phyloP scores from a whole-genome alignment of 805 yeast genomes.

The Komagataella pseudopastoris region DNA sequence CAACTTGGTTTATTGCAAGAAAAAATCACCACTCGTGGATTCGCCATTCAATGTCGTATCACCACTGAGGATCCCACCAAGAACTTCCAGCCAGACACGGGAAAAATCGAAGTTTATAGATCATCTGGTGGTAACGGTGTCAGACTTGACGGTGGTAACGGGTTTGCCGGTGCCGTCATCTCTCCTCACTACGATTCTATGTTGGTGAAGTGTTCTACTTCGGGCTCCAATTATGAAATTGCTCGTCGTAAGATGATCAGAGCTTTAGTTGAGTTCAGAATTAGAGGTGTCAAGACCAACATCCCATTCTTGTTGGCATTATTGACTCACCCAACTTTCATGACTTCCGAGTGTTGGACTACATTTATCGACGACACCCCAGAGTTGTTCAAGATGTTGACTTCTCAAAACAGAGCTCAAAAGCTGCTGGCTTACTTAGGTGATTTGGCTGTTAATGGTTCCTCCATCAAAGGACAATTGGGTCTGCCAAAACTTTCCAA shows the following conservation, averaged over 20 bases:
- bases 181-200: conserved; percentile 96
- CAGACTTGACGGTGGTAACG: conserved; percentile 97
- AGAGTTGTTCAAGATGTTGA: conserved; percentile 82
- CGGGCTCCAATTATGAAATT: conserved; percentile 95
- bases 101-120: conserved; percentile 94
- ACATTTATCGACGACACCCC: conserved; percentile 98
- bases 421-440: conserved; percentile 84
- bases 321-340: conserved; percentile 80
- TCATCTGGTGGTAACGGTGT: conserved; percentile 99
- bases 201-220: conserved; percentile 94
- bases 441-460: conserved; percentile 90
- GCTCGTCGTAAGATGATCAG: conserved; percentile 97
- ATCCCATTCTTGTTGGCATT: conserved; percentile 90
- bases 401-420: conserved; percentile 94
- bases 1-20: conserved; percentile 91
- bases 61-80: conserved; percentile 96
- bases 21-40: conserved; percentile 90
- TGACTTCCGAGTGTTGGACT: conserved; percentile 88
- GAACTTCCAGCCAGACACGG: conserved; percentile 97
- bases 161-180: conserved; percentile 92
- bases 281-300: conserved; percentile 97
- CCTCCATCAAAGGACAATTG: conserved; percentile 89
- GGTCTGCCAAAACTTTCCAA: conserved; percentile 77
- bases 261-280: conserved; percentile 92
- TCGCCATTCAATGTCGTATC: conserved; percentile 98